A percentile compares a stretch with the other conserved stretches of the same genome.
Evolutionary conservation across 208 protist genomes (phyloP).

Genomic region (Crithidia brevicula): DNA sequence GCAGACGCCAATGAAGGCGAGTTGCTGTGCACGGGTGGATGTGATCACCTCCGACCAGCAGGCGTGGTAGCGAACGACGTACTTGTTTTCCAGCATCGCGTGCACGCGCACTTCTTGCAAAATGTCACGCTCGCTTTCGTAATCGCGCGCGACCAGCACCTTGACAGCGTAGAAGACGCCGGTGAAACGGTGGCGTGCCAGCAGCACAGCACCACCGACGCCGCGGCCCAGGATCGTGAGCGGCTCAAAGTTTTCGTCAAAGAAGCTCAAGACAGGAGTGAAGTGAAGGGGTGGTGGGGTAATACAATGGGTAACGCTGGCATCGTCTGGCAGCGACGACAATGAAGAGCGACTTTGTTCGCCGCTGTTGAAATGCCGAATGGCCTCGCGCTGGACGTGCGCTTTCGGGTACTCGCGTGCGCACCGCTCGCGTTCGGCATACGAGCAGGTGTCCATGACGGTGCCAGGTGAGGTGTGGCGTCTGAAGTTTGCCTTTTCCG

Average conservation of each 20-base stretch:
- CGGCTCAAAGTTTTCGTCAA: slow-evolving; percentile 89
- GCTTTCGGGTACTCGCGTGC: not conserved
- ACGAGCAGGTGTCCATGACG: not conserved
- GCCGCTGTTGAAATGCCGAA: not conserved
- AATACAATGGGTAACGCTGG: slow-evolving; percentile 26
- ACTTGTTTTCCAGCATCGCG: slow-evolving; percentile 51
- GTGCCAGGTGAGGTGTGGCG: not conserved
- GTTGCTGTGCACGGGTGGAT: slow-evolving; percentile 62
- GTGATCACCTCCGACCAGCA: slow-evolving; percentile 87
- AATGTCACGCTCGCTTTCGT: slow-evolving; percentile 64
- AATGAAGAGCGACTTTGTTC: not conserved
- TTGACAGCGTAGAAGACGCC: slow-evolving; percentile 88
- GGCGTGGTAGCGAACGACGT: slow-evolving; percentile 81
- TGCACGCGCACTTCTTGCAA: slow-evolving; percentile 81
- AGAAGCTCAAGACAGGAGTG: slow-evolving; percentile 55
- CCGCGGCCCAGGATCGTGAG: slow-evolving; percentile 70
- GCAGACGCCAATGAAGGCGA: slow-evolving; percentile 71
- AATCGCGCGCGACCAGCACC: slow-evolving; percentile 72
- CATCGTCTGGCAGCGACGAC: slow-evolving; percentile 13
- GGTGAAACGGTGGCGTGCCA: slow-evolving; percentile 80
- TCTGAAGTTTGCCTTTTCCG: too few species aligned
- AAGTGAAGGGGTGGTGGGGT: slow-evolving; percentile 15
- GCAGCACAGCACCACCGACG: slow-evolving; percentile 71
- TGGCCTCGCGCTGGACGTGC: not conserved
- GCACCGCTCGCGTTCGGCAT: not conserved